phyloP scores from a whole-genome alignment of 805 yeast species.

The Clavispora carvajalis region DNA sequence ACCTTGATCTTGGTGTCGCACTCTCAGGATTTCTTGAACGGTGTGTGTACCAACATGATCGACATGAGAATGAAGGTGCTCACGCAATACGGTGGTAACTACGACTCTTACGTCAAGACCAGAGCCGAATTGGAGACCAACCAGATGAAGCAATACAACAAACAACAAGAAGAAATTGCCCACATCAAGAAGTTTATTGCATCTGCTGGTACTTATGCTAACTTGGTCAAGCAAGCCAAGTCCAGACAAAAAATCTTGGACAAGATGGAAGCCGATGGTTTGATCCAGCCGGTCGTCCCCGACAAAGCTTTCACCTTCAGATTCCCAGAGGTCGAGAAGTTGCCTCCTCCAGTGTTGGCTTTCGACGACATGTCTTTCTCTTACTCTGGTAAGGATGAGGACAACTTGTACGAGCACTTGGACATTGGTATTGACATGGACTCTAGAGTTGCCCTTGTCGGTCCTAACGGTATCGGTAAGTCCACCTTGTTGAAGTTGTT shows the following conservation, averaged over 20 bases:
- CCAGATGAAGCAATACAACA: conserved; percentile 94
- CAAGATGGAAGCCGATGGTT: conserved; percentile 99
- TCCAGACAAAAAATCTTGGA: conserved; percentile 98
- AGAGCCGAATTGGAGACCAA: conserved; percentile 90
- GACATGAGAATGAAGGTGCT: conserved; percentile 88
- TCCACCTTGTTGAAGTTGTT: conserved; percentile 91
- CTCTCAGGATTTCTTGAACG: conserved; percentile 98
- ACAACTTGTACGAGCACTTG: conserved; percentile 83
- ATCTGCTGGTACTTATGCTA: conserved; percentile 99
- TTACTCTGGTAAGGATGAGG: conserved; percentile 76
- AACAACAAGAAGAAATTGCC: conserved; percentile 98
- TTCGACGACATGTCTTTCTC: conserved; percentile 93
- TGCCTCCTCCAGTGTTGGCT: conserved; percentile 97
- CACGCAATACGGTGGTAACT: conserved; percentile 90
- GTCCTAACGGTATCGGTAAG: conserved; percentile 99
- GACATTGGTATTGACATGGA: conserved; percentile 99
- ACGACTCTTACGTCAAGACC: conserved; percentile 94
- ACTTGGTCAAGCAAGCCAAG: conserved; percentile 96
- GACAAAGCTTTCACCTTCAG: conserved; percentile 93
- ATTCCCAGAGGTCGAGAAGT: conserved; percentile 92
- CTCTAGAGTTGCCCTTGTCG: conserved; percentile 94
- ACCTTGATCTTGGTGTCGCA: conserved; percentile 92
- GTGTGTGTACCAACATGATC: conserved; percentile 96
- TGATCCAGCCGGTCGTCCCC: conserved; percentile 84
- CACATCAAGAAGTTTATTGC: conserved; percentile 99